Evolutionary conservation across 805 yeast genomes (phyloP).

Genomic region (Maudiozyma turicensis): DNA sequence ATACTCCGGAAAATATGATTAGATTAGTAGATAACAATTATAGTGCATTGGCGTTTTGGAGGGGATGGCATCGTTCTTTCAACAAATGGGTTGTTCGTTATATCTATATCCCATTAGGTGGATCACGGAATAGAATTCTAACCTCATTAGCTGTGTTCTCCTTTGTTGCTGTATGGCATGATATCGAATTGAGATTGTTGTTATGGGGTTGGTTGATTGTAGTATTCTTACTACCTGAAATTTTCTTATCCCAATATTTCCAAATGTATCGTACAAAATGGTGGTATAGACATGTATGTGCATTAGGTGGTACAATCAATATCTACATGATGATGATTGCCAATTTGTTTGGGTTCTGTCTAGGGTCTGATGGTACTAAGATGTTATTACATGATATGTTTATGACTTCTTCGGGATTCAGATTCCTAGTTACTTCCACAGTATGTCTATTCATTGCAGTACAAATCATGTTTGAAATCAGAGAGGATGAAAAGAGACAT

Average conservation of each 20-base stretch:
- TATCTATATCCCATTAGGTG: constrained; percentile 87
- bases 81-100: constrained; percentile 86
- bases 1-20: constrained; percentile 96
- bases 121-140: constrained; percentile 56
- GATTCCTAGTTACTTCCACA: constrained; percentile 52
- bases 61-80: constrained; percentile 96
- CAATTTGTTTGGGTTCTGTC: constrained; percentile 86
- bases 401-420: constrained; percentile 56
- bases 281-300: constrained; percentile 80
- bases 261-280: constrained; percentile 35
- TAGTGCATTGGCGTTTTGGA: constrained; percentile 92
- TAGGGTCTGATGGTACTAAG: constrained; percentile 78
- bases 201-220: constrained; percentile 97
- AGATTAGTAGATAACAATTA: constrained; percentile 92
- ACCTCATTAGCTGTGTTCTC: constrained; percentile 82
- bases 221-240: constrained; percentile 78
- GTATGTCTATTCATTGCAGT: constrained; percentile 67
- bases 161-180: constrained; percentile 98
- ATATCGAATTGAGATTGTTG: constrained; percentile 73
- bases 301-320: constrained; percentile 77
- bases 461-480: constrained; percentile 88
- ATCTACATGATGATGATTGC: constrained; percentile 99
- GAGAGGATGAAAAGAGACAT: constrained; percentile 75
- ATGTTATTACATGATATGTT: constrained; percentile 61
- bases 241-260: constrained; percentile 42